These are phyloP conservation scores for Trichoderma lentiforme DNA, from an alignment of 2,329 filamentous ascomycete species.

Conservation along the genomic window DNA sequence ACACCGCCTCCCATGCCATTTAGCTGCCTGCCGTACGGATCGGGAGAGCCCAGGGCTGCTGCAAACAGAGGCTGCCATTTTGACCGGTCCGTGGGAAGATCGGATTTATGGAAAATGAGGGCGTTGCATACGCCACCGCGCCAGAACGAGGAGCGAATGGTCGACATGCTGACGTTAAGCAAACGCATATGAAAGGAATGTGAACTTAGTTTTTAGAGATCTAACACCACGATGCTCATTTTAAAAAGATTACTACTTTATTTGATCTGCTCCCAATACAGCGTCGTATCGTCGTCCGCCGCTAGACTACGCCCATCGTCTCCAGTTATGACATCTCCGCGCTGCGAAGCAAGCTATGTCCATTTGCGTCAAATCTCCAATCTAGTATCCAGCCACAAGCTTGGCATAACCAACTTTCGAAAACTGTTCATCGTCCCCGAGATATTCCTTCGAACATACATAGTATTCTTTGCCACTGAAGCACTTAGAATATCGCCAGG, in stretches of 20 bases:
- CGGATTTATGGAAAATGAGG: neutral
- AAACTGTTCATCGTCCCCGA: neutral
- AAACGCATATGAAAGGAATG: neutral
- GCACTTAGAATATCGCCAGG: neutral
- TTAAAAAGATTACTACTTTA: neutral
- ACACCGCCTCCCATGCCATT: conserved; percentile 3
- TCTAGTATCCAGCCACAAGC: neutral
- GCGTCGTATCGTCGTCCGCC: neutral
- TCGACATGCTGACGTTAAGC: neutral
- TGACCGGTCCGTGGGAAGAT: neutral
- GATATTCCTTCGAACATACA: neutral
- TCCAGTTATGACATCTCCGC: neutral
- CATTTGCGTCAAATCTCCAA: neutral
- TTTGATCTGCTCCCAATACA: neutral
- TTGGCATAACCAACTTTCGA: neutral
- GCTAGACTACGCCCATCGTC: neutral
- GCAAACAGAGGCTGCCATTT: neutral
- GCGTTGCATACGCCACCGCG: neutral
- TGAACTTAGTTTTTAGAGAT: neutral
- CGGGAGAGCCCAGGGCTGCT: neutral
- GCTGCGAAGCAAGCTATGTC: neutral
- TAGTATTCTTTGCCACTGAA: neutral
- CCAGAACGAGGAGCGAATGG: neutral
- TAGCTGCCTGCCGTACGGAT: neutral
- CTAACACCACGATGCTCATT: neutral